Base-by-base conservation (phyloP, 169 alveolate species). In the Perkinsus marinus region DNA sequence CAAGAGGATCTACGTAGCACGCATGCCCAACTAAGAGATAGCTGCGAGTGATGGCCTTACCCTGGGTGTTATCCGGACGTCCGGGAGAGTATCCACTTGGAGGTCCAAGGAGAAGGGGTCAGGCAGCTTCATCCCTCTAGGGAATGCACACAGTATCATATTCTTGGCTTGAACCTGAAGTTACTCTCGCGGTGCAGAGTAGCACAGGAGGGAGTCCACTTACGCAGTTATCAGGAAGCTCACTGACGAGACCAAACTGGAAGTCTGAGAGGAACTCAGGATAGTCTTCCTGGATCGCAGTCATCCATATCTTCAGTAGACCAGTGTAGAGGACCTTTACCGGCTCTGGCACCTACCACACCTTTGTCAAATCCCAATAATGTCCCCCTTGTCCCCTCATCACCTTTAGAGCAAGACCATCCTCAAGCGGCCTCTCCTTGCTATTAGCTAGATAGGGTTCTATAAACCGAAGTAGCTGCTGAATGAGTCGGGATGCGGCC, bases 231-330 rank as follows among this genome's bases (percentile, higher is more conserved):
- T 97, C 95, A 89, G 99, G 98, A 90, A 98, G 95, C 57, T 94
- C 95, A 94, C 97, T 96, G 93, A 98, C 95, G 92, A 98, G 95
- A 92, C 96, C 95, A 92, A 95, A 96, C 93, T 98, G 96, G 95
- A 96, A 98, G 68, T 96, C 97, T 89, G 99, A 96, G 26, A 97
- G 94, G 94, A 98, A 98, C 92, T 99, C 99, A 22, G 99, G 99
- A 94, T 96, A 98, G 93, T 98, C 99, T 95, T 98, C 79, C 79
- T 57, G 79, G 79, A 57, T 57, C 3, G 79, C 79, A 2, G 79
- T 57, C 79, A 57, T 57, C 79, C 79, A 57, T 6, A 57, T 57
- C 79, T 57, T 57, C 79, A 57, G 34, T 30, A 57, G 34, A 19
- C 79, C 79, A 57, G 79, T 57, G 79, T 57, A 57, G 37, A 57